Evolutionary conservation across 2,329 filamentous ascomycete genomes (phyloP), one percentile per base, ranked within the genome.

Genomic region (Lithohypha guttulata): DNA sequence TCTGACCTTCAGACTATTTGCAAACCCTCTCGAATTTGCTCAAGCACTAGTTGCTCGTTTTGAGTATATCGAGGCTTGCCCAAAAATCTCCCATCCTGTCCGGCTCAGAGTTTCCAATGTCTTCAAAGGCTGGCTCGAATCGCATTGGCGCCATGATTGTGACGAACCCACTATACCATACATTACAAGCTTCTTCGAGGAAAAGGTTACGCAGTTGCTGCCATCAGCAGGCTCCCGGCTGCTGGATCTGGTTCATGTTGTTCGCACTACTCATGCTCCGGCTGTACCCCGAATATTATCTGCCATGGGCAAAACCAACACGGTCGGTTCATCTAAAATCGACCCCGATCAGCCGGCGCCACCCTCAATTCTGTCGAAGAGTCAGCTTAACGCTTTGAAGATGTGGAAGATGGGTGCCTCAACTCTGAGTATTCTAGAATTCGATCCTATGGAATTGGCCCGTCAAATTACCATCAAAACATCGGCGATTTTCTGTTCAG

Each of bases 91-190:
- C 15, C 74, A 71, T 2, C 84, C 89, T 0, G 89, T 96, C 15
- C 79, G 87, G 35, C 67, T 98, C 33, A 77, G 91, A 36, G 85
- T 96, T 1, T 96, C 93, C 66, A 96, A 98, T 57, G 80, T 86
- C 41, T 85, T 98, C 70, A 98, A 98, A 61, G 83, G 84, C 28
- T 98, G 91, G 91, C 68, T 98, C 14, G 91, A 96, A 63, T 91
- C 83, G 5, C 86, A 98, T 60, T 98, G 91, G 89, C 77, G 82
- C 33, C 77, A 84, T 47, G 77, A 85, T 43, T 77, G 79, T 8
- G 91, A 98, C 56, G 74, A 75, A 38, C 71, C 76, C 9, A 85
- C 87, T 1, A 68, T 98, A 6, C 68, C 72, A 1, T 66, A 82
- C 34, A 93, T 98, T 46, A 69, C 81, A 22, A 68, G 75, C 1